Evolutionary conservation across 257 asterid species (phyloP).

Genomic region (Lycium barbarum): DNA sequence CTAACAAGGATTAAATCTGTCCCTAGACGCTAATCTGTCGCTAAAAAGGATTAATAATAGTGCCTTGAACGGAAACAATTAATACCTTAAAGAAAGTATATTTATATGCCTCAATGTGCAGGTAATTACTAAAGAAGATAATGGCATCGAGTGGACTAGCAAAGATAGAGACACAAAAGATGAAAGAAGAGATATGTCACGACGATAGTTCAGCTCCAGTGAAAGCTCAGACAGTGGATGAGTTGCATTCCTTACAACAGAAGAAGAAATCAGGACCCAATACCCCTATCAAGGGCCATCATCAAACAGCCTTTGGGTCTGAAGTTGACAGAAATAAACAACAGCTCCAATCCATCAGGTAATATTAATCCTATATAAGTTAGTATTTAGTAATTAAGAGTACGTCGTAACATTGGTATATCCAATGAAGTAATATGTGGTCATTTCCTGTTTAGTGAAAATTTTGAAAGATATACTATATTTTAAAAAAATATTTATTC

Average conservation of each 20-base stretch:
- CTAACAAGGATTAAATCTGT: too few species aligned
- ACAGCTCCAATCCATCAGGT: slow-evolving; percentile 90
- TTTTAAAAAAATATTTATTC: too few species aligned
- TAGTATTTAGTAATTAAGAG: neutral
- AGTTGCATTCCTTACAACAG: slow-evolving; percentile 94
- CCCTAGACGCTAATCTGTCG: too few species aligned
- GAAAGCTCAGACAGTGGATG: slow-evolving; percentile 79
- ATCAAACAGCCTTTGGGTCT: slow-evolving; percentile 29
- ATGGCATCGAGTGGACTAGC: slow-evolving; percentile 45
- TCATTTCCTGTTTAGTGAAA: neutral
- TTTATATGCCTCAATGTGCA: neutral
- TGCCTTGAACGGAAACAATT: too few species aligned
- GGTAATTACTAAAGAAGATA: neutral
- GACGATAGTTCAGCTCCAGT: slow-evolving; percentile 76
- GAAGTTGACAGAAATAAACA: slow-evolving; percentile 69
- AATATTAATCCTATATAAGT: neutral
- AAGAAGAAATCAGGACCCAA: slow-evolving; percentile 79
- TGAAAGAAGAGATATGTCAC: slow-evolving; percentile 62
- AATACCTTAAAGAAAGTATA: too few species aligned
- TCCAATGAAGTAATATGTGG: neutral
- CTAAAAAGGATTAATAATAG: too few species aligned
- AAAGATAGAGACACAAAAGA: slow-evolving; percentile 68
- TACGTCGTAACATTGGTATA: too few species aligned
- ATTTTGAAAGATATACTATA: too few species aligned
- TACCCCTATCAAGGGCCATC: slow-evolving; percentile 66